Evolutionary conservation across 495 filamentous ascomycete genomes (phyloP), one percentile per base, ranked within the genome.

Genomic region (Tuber melanosporum): DNA sequence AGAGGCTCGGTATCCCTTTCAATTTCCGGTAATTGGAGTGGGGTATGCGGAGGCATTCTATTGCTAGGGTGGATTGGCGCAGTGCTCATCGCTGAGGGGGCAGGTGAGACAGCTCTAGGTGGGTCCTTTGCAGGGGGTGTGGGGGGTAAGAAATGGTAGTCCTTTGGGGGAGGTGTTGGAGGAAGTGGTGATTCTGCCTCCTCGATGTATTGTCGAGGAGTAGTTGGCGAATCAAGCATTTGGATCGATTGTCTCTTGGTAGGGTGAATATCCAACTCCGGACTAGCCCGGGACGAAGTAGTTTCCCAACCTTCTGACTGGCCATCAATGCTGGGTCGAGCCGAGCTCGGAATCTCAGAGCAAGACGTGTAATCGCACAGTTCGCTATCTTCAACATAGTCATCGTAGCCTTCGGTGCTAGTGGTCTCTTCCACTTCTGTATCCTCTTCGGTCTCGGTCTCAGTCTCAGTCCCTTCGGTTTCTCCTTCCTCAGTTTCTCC

Each of bases 141-240:
- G 72, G 82, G 82, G 76, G 80, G 80, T 19, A 81, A 57, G 73
- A 81, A 79, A 73, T 74, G 81, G 62, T 69, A 76, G 76, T 83
- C 82, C 71, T 83, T 83, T 42, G 82, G 82, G 43, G 82, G 82
- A 14, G 82, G 82, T 6, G 82, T 83, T 73, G 82, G 82, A 36
- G 82, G 82, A 66, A 79, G 82, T n/a, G 82, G 78, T 36, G 77
- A 79, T 36, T 82, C 80, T 42, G 72, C 57, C 44, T 66, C 76
- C 52, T 81, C 81, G 22, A 81, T 76, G 47, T 76, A 73, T 66
- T 83, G 82, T 32, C 82, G 82, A 44, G 82, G 81, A 74, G 82
- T 83, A 26, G 82, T 79, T 36, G 82, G 82, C 71, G 82, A 82
- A 77, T 83, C 82, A 73, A 73, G 73, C 7, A 74, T 41, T 44